Evolutionary conservation across 2,329 filamentous ascomycete genomes (phyloP), one percentile per base, ranked within the genome.

Genomic region (Alternaria sp.): DNA sequence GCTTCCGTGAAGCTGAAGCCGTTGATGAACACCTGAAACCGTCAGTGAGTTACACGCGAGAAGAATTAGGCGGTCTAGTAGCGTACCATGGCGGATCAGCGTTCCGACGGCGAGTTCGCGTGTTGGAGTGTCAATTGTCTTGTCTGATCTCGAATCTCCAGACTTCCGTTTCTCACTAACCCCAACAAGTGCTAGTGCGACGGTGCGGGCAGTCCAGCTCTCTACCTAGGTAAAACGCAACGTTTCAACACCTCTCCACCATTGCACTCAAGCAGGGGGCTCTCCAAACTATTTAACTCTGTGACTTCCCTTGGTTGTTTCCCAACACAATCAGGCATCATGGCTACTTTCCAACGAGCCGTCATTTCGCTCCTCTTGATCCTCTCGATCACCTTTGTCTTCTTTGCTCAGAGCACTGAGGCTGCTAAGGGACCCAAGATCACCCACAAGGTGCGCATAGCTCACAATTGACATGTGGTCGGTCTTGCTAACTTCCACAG

Each of bases 1-100:
- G 84, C 82, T 82, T 97, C 94, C 71, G 87, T 83, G 83, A 98
- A 97, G 83, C 91, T 94, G 83, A 92, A 85, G 73, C 92, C 92
- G 75, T 94, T 85, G 74, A 98, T 89, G 83, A 95, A 92, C 74
- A 94, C 91, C 92, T 93, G 39, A 49, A 16, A 61, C 41, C 34
- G 36, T 46, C 32, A 53, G 51, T 32, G 9, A 24, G 38, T 74
- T 38, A 72, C 26, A 67, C 62, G 51, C 53, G 5, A 43, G 36
- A 20, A 38, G 44, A 30, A 28, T 11, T 24, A 12, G 8, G 18
- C 41, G 36, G 59, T 62, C 51, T 28, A 9, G 20, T 32, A 11
- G 56, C 66, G 7, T 65, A 75, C 75, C 74, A 76, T 77, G 49
- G 58, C 58, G 64, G 59, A 57, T 63, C 59, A 51, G 53, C 56